Evolutionary conservation across 2,329 filamentous ascomycete species (phyloP).

Genomic region (Lojkania enalia): DNA sequence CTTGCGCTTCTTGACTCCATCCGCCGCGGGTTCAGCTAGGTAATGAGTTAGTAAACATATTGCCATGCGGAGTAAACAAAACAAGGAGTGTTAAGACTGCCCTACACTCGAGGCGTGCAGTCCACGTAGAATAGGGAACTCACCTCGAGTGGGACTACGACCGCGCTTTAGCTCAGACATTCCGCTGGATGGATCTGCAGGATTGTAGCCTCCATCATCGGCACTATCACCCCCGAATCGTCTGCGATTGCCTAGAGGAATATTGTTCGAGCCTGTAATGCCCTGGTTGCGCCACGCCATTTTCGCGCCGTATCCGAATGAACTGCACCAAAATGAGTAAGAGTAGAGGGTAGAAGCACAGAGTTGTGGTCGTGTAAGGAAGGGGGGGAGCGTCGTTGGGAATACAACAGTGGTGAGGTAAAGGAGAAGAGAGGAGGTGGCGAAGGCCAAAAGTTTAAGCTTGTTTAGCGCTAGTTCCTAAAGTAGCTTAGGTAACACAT

Average conservation of each 20-base stretch:
- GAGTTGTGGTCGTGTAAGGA: not conserved
- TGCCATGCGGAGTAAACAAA: too few relatives aligned
- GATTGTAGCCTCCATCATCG: constrained; percentile 52
- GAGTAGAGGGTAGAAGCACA: not conserved
- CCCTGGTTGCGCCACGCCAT: constrained; percentile 73
- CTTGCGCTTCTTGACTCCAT: constrained; percentile 88
- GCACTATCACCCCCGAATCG: constrained; percentile 70
- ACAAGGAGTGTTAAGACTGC: too few relatives aligned
- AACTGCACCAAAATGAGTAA: too few relatives aligned
- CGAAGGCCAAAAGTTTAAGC: not conserved
- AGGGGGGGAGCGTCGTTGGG: constrained; percentile 5
- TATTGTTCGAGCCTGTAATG: constrained; percentile 97
- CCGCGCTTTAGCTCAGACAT: constrained; percentile 73
- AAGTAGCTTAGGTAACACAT: not conserved
- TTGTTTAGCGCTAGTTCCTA: not conserved
- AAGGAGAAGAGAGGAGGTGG: constrained; percentile 1
- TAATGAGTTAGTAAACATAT: constrained; percentile 9
- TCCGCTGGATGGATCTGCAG: constrained; percentile 50
- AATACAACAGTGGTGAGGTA: not conserved
- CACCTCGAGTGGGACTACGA: constrained; percentile 84
- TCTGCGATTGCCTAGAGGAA: constrained; percentile 82
- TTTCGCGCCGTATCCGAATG: too few relatives aligned
- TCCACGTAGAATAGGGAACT: constrained; percentile 33
- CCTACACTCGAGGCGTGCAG: not conserved
- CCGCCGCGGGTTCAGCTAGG: constrained; percentile 47